These are phyloP conservation scores for Chenopodium formosanum DNA, from an alignment of 148 eudicot genomes.

Conservation along the genomic window DNA sequence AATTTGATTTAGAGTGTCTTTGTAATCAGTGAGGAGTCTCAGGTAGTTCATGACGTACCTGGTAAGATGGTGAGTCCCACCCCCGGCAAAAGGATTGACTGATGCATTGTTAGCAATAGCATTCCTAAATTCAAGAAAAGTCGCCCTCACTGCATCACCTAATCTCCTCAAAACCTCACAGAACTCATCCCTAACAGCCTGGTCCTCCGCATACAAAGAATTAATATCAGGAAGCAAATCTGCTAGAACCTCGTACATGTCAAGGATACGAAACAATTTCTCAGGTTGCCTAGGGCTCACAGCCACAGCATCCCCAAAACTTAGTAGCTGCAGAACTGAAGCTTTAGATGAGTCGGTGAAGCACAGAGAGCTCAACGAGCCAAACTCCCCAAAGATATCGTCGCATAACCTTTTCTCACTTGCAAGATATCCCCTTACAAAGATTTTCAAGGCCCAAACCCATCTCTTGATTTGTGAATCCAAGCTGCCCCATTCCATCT, in stretches of 20 bases:
- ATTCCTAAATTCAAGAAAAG: conserved; percentile 70
- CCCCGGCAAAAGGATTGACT: conserved; percentile 58
- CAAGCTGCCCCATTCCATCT: conserved; percentile 72
- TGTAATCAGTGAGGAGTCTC: conserved; percentile 57
- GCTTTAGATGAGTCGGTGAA: conserved; percentile 70
- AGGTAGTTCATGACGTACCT: conserved; percentile 82
- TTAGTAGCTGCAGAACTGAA: conserved; percentile 58
- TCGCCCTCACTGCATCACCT: conserved; percentile 65
- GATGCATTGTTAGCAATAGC: conserved; percentile 61
- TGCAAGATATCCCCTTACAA: conserved; percentile 70
- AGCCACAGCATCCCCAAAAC: conserved; percentile 77
- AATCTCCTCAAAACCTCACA: conserved; percentile 50
- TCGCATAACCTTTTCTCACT: conserved; percentile 72
- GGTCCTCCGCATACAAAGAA: conserved; percentile 43
- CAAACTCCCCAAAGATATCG: conserved; percentile 65
- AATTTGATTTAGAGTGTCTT: conserved; percentile 50
- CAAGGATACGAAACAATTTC: conserved; percentile 64
- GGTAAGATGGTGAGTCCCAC: conserved; percentile 69
- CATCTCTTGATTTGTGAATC: conserved; percentile 75
- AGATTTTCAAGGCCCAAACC: conserved; percentile 70
- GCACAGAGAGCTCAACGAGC: conserved; percentile 45
- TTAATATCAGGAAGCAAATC: conserved; percentile 56
- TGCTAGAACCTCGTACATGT: conserved; percentile 68
- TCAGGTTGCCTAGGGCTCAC: conserved; percentile 76
- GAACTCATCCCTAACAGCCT: conserved; percentile 48